These are phyloP conservation scores for Brassica carinata DNA, from an alignment of 345 rosid genomes.

Conservation along the genomic window DNA sequence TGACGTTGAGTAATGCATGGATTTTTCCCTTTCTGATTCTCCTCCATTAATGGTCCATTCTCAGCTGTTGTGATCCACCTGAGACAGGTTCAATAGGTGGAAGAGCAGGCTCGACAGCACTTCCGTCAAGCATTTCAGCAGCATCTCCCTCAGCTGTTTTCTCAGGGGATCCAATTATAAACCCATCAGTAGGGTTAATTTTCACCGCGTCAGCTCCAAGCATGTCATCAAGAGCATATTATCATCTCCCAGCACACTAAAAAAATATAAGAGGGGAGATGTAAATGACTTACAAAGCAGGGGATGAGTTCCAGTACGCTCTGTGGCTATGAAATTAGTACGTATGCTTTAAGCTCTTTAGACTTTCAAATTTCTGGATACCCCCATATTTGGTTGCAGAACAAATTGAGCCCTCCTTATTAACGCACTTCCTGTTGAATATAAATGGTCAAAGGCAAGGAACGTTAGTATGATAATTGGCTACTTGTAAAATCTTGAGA, in stretches of 20 bases:
- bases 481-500: not conserved
- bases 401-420: not conserved
- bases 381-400: not conserved
- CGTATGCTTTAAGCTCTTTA: not conserved
- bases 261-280: not conserved
- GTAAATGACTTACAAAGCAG: not conserved
- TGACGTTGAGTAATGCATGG: not conserved
- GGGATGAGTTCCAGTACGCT: not conserved
- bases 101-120: not conserved
- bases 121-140: not conserved
- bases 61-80: too few relatives aligned
- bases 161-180: too few relatives aligned
- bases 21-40: not conserved
- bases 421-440: not conserved
- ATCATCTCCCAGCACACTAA: not conserved
- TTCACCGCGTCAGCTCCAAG: not conserved
- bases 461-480: not conserved
- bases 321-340: not conserved
- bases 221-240: not conserved
- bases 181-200: not conserved
- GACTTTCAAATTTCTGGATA: not conserved
- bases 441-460: not conserved
- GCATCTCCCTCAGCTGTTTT: not conserved
- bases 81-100: not conserved
- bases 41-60: not conserved